These are phyloP conservation scores for Biscutella laevigata DNA, from an alignment of 441 rosid species.

Conservation along the genomic window DNA sequence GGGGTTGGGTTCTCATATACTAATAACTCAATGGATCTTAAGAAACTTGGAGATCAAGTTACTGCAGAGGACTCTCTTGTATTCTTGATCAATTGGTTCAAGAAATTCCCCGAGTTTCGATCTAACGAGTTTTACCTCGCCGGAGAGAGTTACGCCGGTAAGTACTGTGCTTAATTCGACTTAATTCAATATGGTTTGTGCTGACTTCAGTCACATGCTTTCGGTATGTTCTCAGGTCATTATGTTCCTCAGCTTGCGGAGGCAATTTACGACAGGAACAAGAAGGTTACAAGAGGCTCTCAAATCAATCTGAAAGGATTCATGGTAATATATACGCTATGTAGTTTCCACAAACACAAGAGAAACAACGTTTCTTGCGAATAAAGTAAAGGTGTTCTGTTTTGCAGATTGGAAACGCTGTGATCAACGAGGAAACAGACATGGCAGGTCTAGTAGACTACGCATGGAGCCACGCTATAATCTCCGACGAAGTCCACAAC, in stretches of 20 bases:
- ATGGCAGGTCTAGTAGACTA: slow-evolving; percentile 37
- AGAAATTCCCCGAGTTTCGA: slow-evolving; percentile 38
- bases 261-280: slow-evolving; percentile 47
- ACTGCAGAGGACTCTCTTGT: slow-evolving; percentile 39
- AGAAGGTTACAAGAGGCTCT: slow-evolving; percentile 23
- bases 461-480: slow-evolving; percentile 58
- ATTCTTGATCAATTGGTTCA: slow-evolving; percentile 45
- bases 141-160: slow-evolving; percentile 61
- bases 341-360: background rate
- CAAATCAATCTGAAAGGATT: slow-evolving; percentile 64
- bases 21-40: slow-evolving; percentile 36
- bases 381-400: background rate
- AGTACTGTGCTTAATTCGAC: background rate
- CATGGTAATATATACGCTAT: slow-evolving; percentile 41
- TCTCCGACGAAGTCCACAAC: slow-evolving; percentile 38
- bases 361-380: background rate
- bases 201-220: too few relatives aligned
- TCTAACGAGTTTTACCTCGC: slow-evolving; percentile 40
- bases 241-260: slow-evolving; percentile 82
- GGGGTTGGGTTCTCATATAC: slow-evolving; percentile 64
- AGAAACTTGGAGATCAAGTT: slow-evolving; percentile 38
- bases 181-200: too few relatives aligned
- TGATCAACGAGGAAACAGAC: slow-evolving; percentile 41
- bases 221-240: slow-evolving; percentile 36
- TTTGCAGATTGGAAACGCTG: slow-evolving; percentile 50